These are phyloP conservation scores for Colletotrichum limetticola DNA, from an alignment of 2,329 filamentous ascomycete species.

Conservation along the genomic window DNA sequence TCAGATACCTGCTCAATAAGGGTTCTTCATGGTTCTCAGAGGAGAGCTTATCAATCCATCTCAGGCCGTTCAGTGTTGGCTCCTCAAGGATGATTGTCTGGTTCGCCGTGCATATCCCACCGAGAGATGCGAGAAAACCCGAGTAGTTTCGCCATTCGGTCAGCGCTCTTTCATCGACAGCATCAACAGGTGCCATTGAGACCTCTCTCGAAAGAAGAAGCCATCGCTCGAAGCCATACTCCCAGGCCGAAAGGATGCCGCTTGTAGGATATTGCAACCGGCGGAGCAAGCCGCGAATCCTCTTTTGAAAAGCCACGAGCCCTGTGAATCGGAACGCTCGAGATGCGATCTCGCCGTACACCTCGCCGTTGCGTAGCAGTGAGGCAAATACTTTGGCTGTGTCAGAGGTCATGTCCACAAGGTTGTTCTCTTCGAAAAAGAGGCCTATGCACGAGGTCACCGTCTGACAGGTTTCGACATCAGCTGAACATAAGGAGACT, in stretches of 20 bases:
- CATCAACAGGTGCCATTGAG: constrained; percentile 61
- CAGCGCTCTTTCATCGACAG: constrained; percentile 64
- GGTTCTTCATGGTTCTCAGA: constrained; percentile 71
- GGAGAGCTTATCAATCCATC: constrained; percentile 72
- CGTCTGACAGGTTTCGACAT: constrained; percentile 72
- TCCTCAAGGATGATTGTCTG: constrained; percentile 68
- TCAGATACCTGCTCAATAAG: constrained; percentile 68
- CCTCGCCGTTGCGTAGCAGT: constrained; percentile 68
- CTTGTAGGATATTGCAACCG: constrained; percentile 70
- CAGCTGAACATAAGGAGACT: constrained; percentile 72
- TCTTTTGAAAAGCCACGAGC: constrained; percentile 76
- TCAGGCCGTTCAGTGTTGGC: constrained; percentile 63
- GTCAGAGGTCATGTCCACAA: constrained; percentile 63
- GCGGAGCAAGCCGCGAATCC: constrained; percentile 68
- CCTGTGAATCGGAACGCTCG: constrained; percentile 74
- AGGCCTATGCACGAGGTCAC: constrained; percentile 71
- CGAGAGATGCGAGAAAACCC: constrained; percentile 74
- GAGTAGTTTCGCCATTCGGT: constrained; percentile 77
- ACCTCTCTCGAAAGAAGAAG: constrained; percentile 72
- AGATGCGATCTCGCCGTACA: constrained; percentile 72
- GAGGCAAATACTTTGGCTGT: constrained; percentile 61
- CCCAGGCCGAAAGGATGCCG: constrained; percentile 77
- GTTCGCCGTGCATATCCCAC: constrained; percentile 72
- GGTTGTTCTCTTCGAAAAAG: constrained; percentile 70
- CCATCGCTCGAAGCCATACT: constrained; percentile 73